A percentile compares a stretch with the other conserved stretches of the same genome.
Evolutionary conservation across 2,329 filamentous ascomycete species (phyloP).

Genomic region (Drechslera avenae): DNA sequence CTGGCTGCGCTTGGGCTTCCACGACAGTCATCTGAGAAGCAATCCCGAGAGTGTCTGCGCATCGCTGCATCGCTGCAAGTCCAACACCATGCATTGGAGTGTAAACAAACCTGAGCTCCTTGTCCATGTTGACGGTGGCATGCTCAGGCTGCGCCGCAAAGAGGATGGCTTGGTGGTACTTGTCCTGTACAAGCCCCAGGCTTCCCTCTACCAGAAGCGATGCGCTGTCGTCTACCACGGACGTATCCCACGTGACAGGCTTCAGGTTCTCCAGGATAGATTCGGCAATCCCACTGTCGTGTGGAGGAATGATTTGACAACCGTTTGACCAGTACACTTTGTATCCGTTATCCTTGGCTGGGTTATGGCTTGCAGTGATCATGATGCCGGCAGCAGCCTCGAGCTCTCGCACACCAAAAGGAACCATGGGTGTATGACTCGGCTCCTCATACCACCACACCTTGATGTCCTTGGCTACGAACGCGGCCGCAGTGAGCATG

Average conservation of each 20-base stretch:
- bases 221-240: constrained; percentile 45
- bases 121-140: constrained; percentile 22
- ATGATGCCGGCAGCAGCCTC: constrained; percentile 65
- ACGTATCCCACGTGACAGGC: constrained; percentile 57
- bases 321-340: constrained; percentile 71
- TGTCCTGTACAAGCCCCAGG: constrained; percentile 49
- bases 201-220: constrained; percentile 51
- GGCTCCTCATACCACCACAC: constrained; percentile 64
- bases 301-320: constrained; percentile 68
- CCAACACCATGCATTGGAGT: constrained; percentile 64
- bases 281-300: constrained; percentile 63
- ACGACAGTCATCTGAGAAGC: constrained; percentile 55
- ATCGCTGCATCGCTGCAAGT: constrained; percentile 53
- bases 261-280: constrained; percentile 62
- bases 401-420: constrained; percentile 62
- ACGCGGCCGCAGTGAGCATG: constrained; percentile 63
- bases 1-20: constrained; percentile 59
- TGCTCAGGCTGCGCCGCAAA: constrained; percentile 45
- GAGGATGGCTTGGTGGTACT: constrained; percentile 53
- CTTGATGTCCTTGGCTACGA: constrained; percentile 62
- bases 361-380: constrained; percentile 70
- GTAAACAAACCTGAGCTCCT: constrained; percentile 56
- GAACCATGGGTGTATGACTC: constrained; percentile 66
- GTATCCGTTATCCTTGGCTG: constrained; percentile 68
- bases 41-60: constrained; percentile 48